Evolutionary conservation across 2,329 filamentous ascomycete genomes (phyloP).

Genomic region (Geosmithia putterillii): DNA sequence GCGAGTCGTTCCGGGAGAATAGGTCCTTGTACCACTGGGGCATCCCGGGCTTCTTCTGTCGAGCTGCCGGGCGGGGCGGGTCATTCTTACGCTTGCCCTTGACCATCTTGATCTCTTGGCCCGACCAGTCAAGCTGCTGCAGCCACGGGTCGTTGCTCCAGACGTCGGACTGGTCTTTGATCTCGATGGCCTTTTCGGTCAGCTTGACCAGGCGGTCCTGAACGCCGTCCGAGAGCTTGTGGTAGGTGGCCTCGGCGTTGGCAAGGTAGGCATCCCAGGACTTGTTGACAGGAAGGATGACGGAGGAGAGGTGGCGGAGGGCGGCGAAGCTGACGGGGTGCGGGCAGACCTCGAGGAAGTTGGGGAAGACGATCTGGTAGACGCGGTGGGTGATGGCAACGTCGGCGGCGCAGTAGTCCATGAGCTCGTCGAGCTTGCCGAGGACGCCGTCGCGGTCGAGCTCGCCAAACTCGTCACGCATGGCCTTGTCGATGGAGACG

Average conservation of each 20-base stretch:
- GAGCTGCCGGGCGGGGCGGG: slow-evolving; percentile 60
- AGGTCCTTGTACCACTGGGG: slow-evolving; percentile 94
- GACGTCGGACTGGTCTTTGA: slow-evolving; percentile 55
- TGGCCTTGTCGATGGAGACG: slow-evolving; percentile 79
- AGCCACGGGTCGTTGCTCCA: slow-evolving; percentile 84
- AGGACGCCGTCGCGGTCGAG: slow-evolving; percentile 61
- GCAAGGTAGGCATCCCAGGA: slow-evolving; percentile 78
- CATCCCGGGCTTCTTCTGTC: slow-evolving; percentile 91
- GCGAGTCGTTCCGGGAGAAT: slow-evolving; percentile 54
- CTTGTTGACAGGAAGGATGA: slow-evolving; percentile 81
- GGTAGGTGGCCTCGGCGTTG: slow-evolving; percentile 77
- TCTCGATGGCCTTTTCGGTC: slow-evolving; percentile 62
- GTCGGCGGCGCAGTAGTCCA: slow-evolving; percentile 92
- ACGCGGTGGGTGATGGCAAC: slow-evolving; percentile 86
- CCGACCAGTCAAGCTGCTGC: slow-evolving; percentile 87
- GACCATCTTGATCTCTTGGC: slow-evolving; percentile 80
- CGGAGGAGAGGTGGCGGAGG: slow-evolving; percentile 80
- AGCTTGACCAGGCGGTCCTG: slow-evolving; percentile 61
- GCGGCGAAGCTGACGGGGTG: slow-evolving; percentile 97
- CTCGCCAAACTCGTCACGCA: slow-evolving; percentile 76
- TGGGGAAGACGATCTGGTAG: slow-evolving; percentile 87
- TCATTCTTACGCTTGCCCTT: slow-evolving; percentile 85
- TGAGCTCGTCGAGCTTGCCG: slow-evolving; percentile 63
- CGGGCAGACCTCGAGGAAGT: slow-evolving; percentile 80
- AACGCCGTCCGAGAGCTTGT: slow-evolving; percentile 64